A percentile compares a stretch with the other conserved stretches of the same genome.
phyloP scores from a whole-genome alignment of 306 rosid species.

The Alnus rubra region DNA sequence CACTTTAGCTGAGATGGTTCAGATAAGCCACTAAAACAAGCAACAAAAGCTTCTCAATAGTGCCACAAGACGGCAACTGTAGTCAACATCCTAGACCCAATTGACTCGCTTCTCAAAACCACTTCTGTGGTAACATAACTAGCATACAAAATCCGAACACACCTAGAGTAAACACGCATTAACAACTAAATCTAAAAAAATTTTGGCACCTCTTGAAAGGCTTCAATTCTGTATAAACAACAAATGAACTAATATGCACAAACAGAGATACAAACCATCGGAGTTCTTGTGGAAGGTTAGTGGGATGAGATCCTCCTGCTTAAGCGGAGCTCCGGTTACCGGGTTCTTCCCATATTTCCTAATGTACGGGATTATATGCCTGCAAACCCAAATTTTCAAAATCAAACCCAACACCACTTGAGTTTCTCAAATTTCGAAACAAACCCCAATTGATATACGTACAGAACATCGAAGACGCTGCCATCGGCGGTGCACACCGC shows the following conservation, averaged over 20 bases:
- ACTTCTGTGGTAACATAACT: not conserved
- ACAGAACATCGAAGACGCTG: slow-evolving; percentile 72
- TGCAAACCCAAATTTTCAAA: slow-evolving; percentile 34
- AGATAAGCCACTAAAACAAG: not conserved
- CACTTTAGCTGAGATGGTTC: not conserved
- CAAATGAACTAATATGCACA: not conserved
- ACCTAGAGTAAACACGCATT: not conserved
- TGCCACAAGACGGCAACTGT: not conserved
- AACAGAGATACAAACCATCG: slow-evolving; percentile 49
- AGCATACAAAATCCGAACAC: not conserved
- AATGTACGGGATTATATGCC: slow-evolving; percentile 80
- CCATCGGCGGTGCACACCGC: slow-evolving; percentile 95
- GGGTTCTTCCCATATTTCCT: slow-evolving; percentile 87
- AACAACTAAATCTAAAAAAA: not conserved
- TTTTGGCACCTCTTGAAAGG: not conserved
- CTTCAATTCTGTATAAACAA: not conserved
- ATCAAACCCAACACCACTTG: not conserved
- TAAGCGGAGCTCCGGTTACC: slow-evolving; percentile 71
- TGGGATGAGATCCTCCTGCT: slow-evolving; percentile 77
- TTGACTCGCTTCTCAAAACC: not conserved
- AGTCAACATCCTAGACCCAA: not conserved
- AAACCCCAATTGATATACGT: not conserved
- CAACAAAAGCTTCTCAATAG: not conserved
- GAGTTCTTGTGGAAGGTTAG: slow-evolving; percentile 87
- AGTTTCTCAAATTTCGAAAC: not conserved